phyloP scores from a whole-genome alignment of 1,284 basidiomycete genomes.

The Neolentinus lepideus region DNA sequence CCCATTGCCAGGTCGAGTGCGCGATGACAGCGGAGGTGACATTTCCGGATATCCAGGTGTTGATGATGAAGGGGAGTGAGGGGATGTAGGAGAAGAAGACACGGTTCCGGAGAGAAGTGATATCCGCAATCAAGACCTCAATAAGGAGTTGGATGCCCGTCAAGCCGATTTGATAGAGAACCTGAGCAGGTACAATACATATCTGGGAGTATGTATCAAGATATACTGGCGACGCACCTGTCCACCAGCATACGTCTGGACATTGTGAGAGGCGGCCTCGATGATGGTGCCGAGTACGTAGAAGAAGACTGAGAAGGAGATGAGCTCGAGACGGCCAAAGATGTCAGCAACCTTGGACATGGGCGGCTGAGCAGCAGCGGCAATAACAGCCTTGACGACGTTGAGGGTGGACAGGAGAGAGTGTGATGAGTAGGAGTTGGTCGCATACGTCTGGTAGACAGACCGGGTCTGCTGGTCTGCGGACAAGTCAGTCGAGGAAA shows the following conservation, averaged over 20 bases:
- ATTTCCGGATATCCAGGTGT: conserved; percentile 29
- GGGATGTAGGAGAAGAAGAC: conserved; percentile 32
- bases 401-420: conserved; percentile 13
- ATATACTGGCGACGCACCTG: conserved; percentile 15
- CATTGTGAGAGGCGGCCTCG: conserved; percentile 20
- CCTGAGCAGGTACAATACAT: neutral
- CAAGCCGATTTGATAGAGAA: conserved; percentile 21
- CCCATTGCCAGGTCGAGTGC: conserved; percentile 28
- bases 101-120: conserved; percentile 28
- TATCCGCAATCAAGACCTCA: conserved; percentile 32
- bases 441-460: conserved; percentile 11
- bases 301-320: conserved; percentile 24
- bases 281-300: conserved; percentile 29
- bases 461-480: neutral
- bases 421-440: conserved; percentile 10
- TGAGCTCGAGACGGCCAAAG: conserved; percentile 28
- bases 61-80: conserved; percentile 30
- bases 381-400: conserved; percentile 12
- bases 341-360: conserved; percentile 13
- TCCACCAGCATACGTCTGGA: conserved; percentile 26
- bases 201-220: conserved; percentile 11
- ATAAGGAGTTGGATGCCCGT: conserved; percentile 26
- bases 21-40: conserved; percentile 21
- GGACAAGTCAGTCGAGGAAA: neutral
- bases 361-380: conserved; percentile 15